These are phyloP conservation scores for Tremella fuciformis DNA, from an alignment of 768 basidiomycete genomes.

Conservation along the genomic window DNA sequence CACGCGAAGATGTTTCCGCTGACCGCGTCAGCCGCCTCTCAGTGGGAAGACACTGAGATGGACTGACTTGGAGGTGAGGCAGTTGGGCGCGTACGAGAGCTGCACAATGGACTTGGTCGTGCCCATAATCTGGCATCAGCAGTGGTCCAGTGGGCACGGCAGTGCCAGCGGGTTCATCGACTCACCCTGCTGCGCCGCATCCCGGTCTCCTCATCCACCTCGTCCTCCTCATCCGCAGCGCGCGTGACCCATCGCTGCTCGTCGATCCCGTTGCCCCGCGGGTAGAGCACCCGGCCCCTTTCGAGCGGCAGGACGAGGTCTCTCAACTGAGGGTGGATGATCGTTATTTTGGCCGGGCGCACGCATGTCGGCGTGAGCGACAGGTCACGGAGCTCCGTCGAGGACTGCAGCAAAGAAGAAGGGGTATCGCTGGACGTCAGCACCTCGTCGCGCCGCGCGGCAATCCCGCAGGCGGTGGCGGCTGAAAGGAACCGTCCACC, in stretches of 20 bases:
- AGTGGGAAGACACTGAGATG: constrained; percentile 12
- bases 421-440: too few species aligned
- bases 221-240: constrained; percentile 10
- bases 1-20: constrained; percentile 42
- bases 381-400: constrained; percentile 32
- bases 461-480: too few species aligned
- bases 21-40: background rate
- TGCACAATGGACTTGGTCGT: constrained; percentile 28
- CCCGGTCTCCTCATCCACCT: constrained; percentile 6
- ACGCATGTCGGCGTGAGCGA: constrained; percentile 27
- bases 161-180: too few species aligned
- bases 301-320: constrained; percentile 72
- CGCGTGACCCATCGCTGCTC: constrained; percentile 19
- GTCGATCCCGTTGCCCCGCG: constrained; percentile 21
- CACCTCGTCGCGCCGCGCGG: too few species aligned
- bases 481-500: too few species aligned
- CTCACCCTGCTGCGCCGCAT: background rate
- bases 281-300: constrained; percentile 53
- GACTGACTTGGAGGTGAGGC: constrained; percentile 47
- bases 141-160: background rate
- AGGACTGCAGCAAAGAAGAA: too few species aligned
- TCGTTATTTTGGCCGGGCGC: constrained; percentile 40
- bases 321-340: constrained; percentile 61
- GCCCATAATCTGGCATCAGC: constrained; percentile 18
- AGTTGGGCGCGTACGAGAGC: constrained; percentile 49